Base-by-base conservation (phyloP, 2,329 filamentous ascomycete genomes). In the Pseudonectria buxi region DNA sequence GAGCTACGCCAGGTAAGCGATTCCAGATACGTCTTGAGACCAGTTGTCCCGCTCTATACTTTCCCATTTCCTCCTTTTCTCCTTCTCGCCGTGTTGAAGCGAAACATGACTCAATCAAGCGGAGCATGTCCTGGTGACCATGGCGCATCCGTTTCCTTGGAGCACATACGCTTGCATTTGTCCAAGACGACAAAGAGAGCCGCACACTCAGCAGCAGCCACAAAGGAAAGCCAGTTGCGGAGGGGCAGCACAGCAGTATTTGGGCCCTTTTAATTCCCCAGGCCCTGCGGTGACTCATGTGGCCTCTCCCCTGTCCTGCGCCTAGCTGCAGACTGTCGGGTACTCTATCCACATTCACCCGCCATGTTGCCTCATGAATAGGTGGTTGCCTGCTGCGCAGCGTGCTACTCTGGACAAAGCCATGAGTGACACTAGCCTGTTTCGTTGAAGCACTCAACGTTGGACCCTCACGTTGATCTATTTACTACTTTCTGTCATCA, bases 1-100 rank as follows among this genome's bases (percentile, higher is more conserved):
- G 86, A 95, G 61, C 71, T 98, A 71, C 82, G 81, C 64, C 75
- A 82, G 78, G 90, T 96, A 71, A 75, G 85, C 69, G 38, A 28
- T 46, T 47, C 18, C 36, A 28, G 13, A 9, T 24, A 22, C 22
- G 26, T n/a, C 34, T 37, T 35, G 26, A 24, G 18, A 5, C 24
- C n/a, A 14, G 16, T 22, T 24, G 14, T 16, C 11, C n/a, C n/a
- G n/a, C n/a, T n/a, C n/a, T n/a, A n/a, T n/a, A n/a, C n/a, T n/a
- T n/a, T n/a, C n/a, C n/a, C n/a, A n/a, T n/a, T n/a, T n/a, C n/a
- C n/a, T n/a, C n/a, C n/a, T n/a, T n/a, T n/a, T n/a, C n/a, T n/a
- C n/a, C n/a, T n/a, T n/a, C n/a, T n/a, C n/a, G n/a, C n/a, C n/a
- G n/a, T n/a, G n/a, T n/a, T n/a, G n/a, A n/a, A n/a, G n/a, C n/a